Conservation (phyloP, 2,329 filamentous ascomycete species). For the Verticillium klebahnii region DNA sequence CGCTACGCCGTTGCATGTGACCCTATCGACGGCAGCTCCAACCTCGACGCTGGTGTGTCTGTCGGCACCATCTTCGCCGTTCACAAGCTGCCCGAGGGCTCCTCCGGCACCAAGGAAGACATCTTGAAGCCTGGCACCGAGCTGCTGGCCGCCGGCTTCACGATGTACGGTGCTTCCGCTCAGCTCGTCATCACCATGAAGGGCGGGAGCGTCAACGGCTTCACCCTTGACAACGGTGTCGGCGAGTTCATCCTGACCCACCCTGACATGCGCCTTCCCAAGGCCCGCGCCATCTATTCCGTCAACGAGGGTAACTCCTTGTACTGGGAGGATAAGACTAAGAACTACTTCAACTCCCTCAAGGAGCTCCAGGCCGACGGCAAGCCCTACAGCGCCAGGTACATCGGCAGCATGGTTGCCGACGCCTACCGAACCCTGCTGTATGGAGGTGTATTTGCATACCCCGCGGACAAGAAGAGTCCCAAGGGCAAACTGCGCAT, state of each 20-base stretch:
- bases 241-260: conserved; percentile 99
- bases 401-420: conserved; percentile 97
- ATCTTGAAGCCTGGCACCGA: conserved; percentile 86
- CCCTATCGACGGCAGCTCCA: conserved; percentile 96
- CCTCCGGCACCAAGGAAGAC: conserved; percentile 73
- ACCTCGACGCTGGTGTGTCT: conserved; percentile 94
- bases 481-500: conserved; percentile 98
- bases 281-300: conserved; percentile 82
- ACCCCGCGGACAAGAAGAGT: conserved; percentile 96
- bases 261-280: conserved; percentile 86
- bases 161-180: conserved; percentile 97
- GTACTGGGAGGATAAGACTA: conserved; percentile 89
- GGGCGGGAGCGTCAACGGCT: conserved; percentile 87
- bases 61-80: conserved; percentile 97
- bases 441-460: conserved; percentile 96
- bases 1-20: conserved; percentile 96
- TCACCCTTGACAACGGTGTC: conserved; percentile 93
- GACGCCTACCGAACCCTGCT: conserved; percentile 94
- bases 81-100: conserved; percentile 79
- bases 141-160: conserved; percentile 93
- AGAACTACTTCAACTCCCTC: conserved; percentile 82
- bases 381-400: conserved; percentile 91
- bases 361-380: conserved; percentile 71
- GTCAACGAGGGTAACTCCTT: conserved; percentile 98
- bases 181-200: conserved; percentile 98